Base-by-base conservation (phyloP, 495 filamentous ascomycete species). In the Cenococcum geophilum region DNA sequence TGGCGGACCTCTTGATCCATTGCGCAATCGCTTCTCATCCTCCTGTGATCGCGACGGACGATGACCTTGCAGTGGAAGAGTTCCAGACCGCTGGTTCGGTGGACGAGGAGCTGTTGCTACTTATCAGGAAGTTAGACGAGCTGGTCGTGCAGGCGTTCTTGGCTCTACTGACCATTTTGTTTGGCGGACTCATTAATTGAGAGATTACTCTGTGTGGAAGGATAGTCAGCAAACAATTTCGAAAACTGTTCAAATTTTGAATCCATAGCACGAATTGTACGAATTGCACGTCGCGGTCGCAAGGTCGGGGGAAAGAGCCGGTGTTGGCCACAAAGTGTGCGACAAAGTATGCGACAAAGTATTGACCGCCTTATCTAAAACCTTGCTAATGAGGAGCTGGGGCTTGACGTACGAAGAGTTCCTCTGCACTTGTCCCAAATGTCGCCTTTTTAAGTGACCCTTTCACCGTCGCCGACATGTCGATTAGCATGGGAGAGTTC, bases 361-460 rank as follows among this genome's bases (percentile, higher is more conserved):
- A 32, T 32, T 45, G 42, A 54, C 59, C 32, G 36, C 23, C 55
- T 50, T 63, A 48, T 50, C 63, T 55, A 56, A 25, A 40, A 50
- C 43, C 47, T 60, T 45, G 50, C 37, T 54, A 51, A 50, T 55
- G 45, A 51, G 56, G 36, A 1, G 18, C 37, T 14, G 64, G 60
- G 45, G 52, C 20, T 18, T 50, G 25, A 86, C 89, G 72, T 88
- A 97, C 92, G 79, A 97, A 96, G 59, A 97, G 79, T 47, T 96
- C 91, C 58, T 87, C 86, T 35, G 89, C 85, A 68, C 86, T 85
- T 65, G 77, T 82, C 14, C 77, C 79, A 63, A 85, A 76, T 36
- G 77, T 73, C 36, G 82, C 77, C 60, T 75, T 76, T 50, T 77
- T 78, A 48, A 71, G 73, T 36, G 77, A 71, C 60, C 72, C 75